Conservation (phyloP, 106 monocot genomes). For the Narthecium ossifragum region DNA sequence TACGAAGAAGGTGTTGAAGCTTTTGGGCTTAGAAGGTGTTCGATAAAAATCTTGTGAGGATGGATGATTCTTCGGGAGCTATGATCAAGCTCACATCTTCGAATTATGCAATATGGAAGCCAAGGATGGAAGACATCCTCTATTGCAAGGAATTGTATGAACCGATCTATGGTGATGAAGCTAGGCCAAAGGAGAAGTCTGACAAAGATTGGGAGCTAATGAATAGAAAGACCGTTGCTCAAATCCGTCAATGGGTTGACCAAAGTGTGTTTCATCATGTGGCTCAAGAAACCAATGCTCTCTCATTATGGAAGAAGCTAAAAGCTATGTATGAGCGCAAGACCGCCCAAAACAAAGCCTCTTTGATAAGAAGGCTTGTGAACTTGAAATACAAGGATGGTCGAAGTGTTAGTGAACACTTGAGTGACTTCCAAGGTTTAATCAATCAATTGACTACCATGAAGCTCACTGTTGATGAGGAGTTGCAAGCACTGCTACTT, state of each 20-base stretch:
- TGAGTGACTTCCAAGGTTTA: not conserved
- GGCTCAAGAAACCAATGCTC: not conserved
- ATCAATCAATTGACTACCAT: not conserved
- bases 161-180: not conserved
- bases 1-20: too few species aligned
- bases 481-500: conserved; percentile 1
- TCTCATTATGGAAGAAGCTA: not conserved
- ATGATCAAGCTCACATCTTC: not conserved
- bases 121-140: not conserved
- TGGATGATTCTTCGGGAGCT: too few species aligned
- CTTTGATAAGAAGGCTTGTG: not conserved
- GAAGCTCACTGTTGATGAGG: not conserved
- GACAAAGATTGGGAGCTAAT: not conserved
- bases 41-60: too few species aligned
- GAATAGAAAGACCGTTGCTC: not conserved
- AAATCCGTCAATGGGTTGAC: not conserved
- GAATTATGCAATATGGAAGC: not conserved
- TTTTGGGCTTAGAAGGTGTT: too few species aligned
- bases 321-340: not conserved
- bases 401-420: not conserved
- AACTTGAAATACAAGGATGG: conserved; percentile 3
- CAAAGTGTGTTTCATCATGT: conserved; percentile 3
- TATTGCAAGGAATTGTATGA: not conserved
- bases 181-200: not conserved
- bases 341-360: not conserved